Conservation (phyloP, 352 stramenopile genomes). For the Phytopythium cucurbitacearum region DNA sequence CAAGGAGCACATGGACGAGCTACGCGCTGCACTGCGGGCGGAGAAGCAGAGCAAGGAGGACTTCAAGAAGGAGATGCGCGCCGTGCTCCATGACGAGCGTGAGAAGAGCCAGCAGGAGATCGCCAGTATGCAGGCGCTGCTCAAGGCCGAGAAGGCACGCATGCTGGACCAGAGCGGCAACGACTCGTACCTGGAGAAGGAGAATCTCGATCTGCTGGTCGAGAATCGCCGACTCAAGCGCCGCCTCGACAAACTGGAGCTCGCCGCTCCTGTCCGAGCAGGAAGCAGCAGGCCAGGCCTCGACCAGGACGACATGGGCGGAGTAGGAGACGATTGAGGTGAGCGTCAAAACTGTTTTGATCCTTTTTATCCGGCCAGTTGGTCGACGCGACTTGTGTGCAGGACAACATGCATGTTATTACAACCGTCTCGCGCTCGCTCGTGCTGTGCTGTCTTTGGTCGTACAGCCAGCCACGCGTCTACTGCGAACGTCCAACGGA, state of each 20-base stretch:
- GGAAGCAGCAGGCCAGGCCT: too few relatives aligned
- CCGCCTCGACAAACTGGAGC: constrained; percentile 17
- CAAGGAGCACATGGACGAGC: constrained; percentile 37
- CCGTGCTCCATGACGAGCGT: constrained; percentile 24
- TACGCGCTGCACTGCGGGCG: constrained; percentile 24
- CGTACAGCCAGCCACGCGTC: too few relatives aligned
- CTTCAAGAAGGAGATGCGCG: constrained; percentile 27
- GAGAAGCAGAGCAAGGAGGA: constrained; percentile 28
- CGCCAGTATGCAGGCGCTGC: constrained; percentile 36
- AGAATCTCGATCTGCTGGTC: constrained; percentile 61
- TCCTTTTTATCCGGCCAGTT: too few relatives aligned
- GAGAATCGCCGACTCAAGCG: constrained; percentile 59
- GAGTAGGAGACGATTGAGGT: too few relatives aligned
- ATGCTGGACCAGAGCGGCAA: constrained; percentile 23
- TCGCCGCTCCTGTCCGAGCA: not conserved
- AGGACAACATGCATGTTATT: too few relatives aligned
- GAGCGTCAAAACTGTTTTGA: too few relatives aligned
- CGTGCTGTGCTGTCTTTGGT: too few relatives aligned
- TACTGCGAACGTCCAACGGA: too few relatives aligned
- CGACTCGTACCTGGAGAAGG: constrained; percentile 58
- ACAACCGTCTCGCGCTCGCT: too few relatives aligned
- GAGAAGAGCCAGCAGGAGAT: constrained; percentile 55
- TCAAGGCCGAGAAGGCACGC: constrained; percentile 31
- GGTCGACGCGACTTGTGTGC: too few relatives aligned
- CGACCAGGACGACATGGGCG: too few relatives aligned